These are phyloP conservation scores for Claviceps africana DNA, from an alignment of 2,329 filamentous ascomycete genomes.

Conservation along the genomic window DNA sequence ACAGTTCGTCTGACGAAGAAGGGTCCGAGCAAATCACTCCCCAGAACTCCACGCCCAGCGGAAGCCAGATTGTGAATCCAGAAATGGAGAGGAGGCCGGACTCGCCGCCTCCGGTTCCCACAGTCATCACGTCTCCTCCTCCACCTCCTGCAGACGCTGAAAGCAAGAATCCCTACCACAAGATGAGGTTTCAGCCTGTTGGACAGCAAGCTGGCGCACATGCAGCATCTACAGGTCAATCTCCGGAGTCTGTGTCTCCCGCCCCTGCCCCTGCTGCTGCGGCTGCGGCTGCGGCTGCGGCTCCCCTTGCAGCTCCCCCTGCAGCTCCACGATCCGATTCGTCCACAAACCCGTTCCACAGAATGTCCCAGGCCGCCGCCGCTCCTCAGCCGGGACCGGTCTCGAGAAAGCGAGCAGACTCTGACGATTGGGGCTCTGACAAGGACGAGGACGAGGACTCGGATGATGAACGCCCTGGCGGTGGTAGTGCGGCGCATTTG, in stretches of 20 bases:
- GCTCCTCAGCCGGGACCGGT: constrained; percentile 37
- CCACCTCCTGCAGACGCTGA: constrained; percentile 46
- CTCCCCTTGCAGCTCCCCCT: constrained; percentile 21
- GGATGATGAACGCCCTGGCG: constrained; percentile 65
- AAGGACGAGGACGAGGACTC: constrained; percentile 51
- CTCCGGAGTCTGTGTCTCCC: too few species aligned
- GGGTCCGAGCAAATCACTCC: constrained; percentile 56
- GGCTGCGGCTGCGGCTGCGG: constrained; percentile 15
- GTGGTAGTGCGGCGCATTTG: constrained; percentile 75
- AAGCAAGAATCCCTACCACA: constrained; percentile 91
- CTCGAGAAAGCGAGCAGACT: constrained; percentile 40
- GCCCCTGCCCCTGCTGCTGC: constrained; percentile 9
- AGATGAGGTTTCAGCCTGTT: constrained; percentile 62
- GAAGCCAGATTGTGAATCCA: constrained; percentile 37
- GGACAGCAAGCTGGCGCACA: constrained; percentile 26
- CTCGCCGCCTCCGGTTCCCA: constrained; percentile 38
- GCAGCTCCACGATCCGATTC: constrained; percentile 33
- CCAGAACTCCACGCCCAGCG: constrained; percentile 39
- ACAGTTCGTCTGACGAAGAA: constrained; percentile 66
- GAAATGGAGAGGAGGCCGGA: constrained; percentile 39
- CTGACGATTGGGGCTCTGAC: constrained; percentile 74
- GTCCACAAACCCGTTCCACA: constrained; percentile 95
- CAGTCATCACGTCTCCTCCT: constrained; percentile 34
- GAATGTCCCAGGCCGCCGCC: constrained; percentile 50
- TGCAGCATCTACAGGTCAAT: too few species aligned